Conservation (phyloP, 2,329 filamentous ascomycete species). For the Apiospora aurea region DNA sequence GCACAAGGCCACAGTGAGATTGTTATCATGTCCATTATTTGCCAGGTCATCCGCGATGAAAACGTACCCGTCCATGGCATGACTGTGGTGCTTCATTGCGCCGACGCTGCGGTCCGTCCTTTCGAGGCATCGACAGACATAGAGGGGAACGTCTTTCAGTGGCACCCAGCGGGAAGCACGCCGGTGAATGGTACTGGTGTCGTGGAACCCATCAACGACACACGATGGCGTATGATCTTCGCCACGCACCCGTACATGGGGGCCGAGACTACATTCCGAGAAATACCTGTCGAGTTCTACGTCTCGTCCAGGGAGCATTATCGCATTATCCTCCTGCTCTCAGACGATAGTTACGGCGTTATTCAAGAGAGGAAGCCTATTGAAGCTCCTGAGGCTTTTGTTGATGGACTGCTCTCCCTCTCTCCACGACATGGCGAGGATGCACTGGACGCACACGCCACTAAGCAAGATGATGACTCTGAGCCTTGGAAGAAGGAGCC, state of each 20-base stretch:
- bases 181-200: background rate
- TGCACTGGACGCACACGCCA: background rate
- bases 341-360: slow-evolving; percentile 4
- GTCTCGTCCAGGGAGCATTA: background rate
- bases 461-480: slow-evolving; percentile 7
- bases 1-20: background rate
- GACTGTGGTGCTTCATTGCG: background rate
- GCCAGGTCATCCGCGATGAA: background rate
- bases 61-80: background rate
- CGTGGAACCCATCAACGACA: background rate
- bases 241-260: background rate
- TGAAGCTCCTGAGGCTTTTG: background rate
- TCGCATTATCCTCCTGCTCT: slow-evolving; percentile 7
- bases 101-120: background rate
- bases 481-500: slow-evolving; percentile 4
- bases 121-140: background rate
- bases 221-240: slow-evolving; percentile 18
- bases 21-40: background rate
- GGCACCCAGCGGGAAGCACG: background rate
- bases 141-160: background rate
- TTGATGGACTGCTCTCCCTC: background rate
- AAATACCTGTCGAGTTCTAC: slow-evolving; percentile 6
- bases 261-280: background rate
- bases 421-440: background rate
- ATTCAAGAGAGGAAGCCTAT: slow-evolving; percentile 12